These are phyloP conservation scores for Jamesozyma lodderae DNA, from an alignment of 805 yeast genomes.

Conservation along the genomic window DNA sequence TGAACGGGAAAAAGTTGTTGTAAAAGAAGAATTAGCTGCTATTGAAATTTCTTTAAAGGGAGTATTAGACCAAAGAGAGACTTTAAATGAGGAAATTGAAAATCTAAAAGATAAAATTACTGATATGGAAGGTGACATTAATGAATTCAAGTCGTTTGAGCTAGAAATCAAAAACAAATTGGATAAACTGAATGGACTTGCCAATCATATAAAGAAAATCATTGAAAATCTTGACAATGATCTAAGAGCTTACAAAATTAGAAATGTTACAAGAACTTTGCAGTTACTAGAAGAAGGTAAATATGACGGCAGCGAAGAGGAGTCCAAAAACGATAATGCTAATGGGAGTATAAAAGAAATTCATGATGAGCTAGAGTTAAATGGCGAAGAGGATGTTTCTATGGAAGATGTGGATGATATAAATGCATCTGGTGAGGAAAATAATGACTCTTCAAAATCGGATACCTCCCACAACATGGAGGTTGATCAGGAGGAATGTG, in stretches of 20 bases:
- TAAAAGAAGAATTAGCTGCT: constrained; percentile 31
- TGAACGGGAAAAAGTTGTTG: constrained; percentile 23
- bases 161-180: constrained; percentile 56
- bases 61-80: constrained; percentile 36
- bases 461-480: constrained; percentile 11
- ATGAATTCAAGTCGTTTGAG: constrained; percentile 53
- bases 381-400: not conserved
- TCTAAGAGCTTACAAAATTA: constrained; percentile 37
- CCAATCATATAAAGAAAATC: constrained; percentile 34
- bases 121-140: constrained; percentile 37
- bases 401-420: not conserved
- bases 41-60: constrained; percentile 27
- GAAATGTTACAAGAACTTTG: constrained; percentile 41
- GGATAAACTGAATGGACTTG: constrained; percentile 43
- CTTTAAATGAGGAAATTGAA: constrained; percentile 32
- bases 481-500: constrained; percentile 25
- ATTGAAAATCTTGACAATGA: constrained; percentile 33
- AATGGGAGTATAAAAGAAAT: not conserved
- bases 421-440: not conserved
- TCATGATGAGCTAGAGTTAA: too few relatives aligned
- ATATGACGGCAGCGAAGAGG: not conserved
- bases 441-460: not conserved
- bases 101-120: constrained; percentile 35
- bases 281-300: constrained; percentile 10
- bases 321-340: too few relatives aligned